Evolutionary conservation across 2,329 filamentous ascomycete species (phyloP), one percentile per base, ranked within the genome.

Genomic region (Exutisphaerella laricina): DNA sequence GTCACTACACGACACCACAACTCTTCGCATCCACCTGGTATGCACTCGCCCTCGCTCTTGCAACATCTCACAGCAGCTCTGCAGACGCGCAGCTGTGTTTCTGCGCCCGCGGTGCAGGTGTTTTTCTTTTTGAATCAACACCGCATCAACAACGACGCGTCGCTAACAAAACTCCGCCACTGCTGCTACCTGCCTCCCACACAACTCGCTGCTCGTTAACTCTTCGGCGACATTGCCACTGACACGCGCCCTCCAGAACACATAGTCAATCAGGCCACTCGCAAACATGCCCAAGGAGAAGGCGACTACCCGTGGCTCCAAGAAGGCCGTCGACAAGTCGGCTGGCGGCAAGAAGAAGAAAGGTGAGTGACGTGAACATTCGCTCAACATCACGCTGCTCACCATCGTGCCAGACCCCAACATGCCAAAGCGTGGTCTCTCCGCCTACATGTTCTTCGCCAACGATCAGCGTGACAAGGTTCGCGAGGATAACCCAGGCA

Each of bases 391-490:
- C 43, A 14, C 33, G 5, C 30, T 36, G 22, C 54, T 56, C 36
- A 58, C 53, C 37, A 14, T 12, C 28, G 35, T 14, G 26, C 26
- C 61, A 94, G 89, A 96, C 72, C 88, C 88, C 71, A 96, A 96
- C 73, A 90, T 89, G 49, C 92, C 92, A 69, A 98, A 97, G 88
- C 88, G 92, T 72, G 92, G 90, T 76, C 87, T 98, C 38, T 97
- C 92, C 41, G 92, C 92, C 54, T 98, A 98, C 82, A 98, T 98
- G 92, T 97, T 97, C 84, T 98, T 97, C 69, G 92, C 92, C 80
- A 97, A 97, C 66, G 92, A 97, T 73, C 88, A 96, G 74, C 89
- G 92, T 60, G 90, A 97, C 67, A 94, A 92, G 70, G 92, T 98
- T 59, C 88, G 92, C 61, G 88, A 95, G 68, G 90, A 97, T 72